Evolutionary conservation across 1,284 basidiomycete genomes (phyloP), one percentile per base, ranked within the genome.

Genomic region (Cutaneotrichosporon dermatis): DNA sequence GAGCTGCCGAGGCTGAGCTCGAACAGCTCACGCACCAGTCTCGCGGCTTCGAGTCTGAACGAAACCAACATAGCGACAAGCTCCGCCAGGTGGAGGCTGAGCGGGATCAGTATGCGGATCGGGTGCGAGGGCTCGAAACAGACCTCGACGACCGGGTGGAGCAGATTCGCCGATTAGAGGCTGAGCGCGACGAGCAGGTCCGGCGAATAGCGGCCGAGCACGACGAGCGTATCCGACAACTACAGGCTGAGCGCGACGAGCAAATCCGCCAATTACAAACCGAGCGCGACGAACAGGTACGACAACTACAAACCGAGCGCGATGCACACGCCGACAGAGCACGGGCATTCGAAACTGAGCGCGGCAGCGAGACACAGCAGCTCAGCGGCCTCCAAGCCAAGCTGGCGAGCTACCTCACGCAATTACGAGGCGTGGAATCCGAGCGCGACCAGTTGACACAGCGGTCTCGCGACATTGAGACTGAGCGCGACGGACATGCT

Each of bases 1-100:
- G 34, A 13, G 46, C 33, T 6, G 46, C 46, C 33, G 46, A 49
- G 46, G 46, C 46, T 49, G 25, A n/a, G 6, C 1, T 49, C n/a
- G 46, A 49, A 13, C 46, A 35, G 35, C 46, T 6, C 13, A 13
- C 46, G 8, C 39, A 40, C 9, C 39, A 40, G 39, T 8, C 39
- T 8, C 39, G 39, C 8, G 39, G 39, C 39, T 40, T 49, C 12
- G 46, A 49, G 33, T 13, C 11, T 12, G 46, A 49, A 13, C 46
- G 46, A 13, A 33, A 36, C 7, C 46, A 33, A 7, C 12, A 12
- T 33, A n/a, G 33, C 34, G 10, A 36, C 46, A 25, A 49, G 7
- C 33, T 49, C 11, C 46, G 51, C 65, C 11, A 66, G 68, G 62
- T 60, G 60, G 40, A 55, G 68, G 66, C 44, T 66, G 70, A 56